Percentiles rank a stretch among this genome's conserved stretches.
Evolutionary conservation across 129 eudicot species (phyloP).

Genomic region (Lactuca saligna): DNA sequence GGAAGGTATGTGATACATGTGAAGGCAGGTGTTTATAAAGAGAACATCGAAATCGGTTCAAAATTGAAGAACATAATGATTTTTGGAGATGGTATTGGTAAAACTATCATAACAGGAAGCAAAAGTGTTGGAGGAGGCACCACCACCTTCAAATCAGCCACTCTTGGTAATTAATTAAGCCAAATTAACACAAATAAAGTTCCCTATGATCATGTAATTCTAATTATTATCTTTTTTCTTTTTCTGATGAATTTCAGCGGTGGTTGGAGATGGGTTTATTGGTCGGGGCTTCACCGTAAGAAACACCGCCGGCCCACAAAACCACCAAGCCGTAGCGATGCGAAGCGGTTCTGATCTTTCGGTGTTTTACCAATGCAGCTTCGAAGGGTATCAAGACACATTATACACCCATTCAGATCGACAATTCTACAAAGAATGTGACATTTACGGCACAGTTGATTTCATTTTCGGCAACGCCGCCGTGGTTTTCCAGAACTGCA

Average conservation of each 20-base stretch:
- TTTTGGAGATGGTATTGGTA: slow-evolving; percentile 75
- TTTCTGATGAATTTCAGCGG: slow-evolving; percentile 38
- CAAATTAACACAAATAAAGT: neutral
- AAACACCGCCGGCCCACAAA: slow-evolving; percentile 53
- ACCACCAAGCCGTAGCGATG: slow-evolving; percentile 61
- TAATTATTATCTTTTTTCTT: neutral
- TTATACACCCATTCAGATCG: slow-evolving; percentile 45
- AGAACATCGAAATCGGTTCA: slow-evolving; percentile 51
- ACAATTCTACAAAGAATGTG: slow-evolving; percentile 51
- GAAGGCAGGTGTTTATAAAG: slow-evolving; percentile 59
- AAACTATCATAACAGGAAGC: slow-evolving; percentile 70
- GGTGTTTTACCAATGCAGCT: slow-evolving; percentile 53
- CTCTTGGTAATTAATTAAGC: slow-evolving; percentile 55
- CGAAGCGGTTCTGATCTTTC: slow-evolving; percentile 50
- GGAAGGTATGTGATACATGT: slow-evolving; percentile 62
- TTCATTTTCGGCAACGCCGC: slow-evolving; percentile 64
- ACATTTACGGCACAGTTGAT: slow-evolving; percentile 54
- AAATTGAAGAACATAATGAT: slow-evolving; percentile 60
- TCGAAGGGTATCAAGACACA: slow-evolving; percentile 72
- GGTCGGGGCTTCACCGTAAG: slow-evolving; percentile 48
- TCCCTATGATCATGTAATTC: neutral
- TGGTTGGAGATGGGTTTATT: slow-evolving; percentile 47
- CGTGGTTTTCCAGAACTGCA: slow-evolving; percentile 51
- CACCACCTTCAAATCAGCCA: slow-evolving; percentile 78
- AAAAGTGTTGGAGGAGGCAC: slow-evolving; percentile 64